Conservation (phyloP, 768 basidiomycete genomes). For the Agrocybe praecox region DNA sequence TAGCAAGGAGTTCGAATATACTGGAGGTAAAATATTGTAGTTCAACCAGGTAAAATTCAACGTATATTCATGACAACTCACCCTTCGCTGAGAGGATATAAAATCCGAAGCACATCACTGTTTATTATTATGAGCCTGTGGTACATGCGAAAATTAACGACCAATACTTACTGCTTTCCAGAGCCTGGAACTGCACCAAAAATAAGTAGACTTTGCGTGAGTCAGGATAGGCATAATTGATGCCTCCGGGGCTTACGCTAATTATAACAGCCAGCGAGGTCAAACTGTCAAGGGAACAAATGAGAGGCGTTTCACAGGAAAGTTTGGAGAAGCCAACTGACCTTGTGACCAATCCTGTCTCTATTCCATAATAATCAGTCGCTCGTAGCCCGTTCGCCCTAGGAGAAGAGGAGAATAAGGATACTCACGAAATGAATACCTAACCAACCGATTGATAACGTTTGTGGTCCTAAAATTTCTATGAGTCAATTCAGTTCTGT, state of each 20-base stretch:
- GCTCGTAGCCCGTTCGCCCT: too few species aligned
- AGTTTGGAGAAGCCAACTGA: neutral
- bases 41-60: too few species aligned
- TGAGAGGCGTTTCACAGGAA: neutral
- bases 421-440: slow-evolving; percentile 16
- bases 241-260: neutral
- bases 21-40: too few species aligned
- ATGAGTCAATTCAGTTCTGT: neutral
- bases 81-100: neutral
- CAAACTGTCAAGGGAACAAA: neutral
- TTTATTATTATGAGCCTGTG: neutral
- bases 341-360: neutral
- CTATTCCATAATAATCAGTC: neutral
- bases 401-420: neutral
- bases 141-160: neutral
- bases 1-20: too few species aligned
- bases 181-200: neutral
- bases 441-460: slow-evolving; percentile 15
- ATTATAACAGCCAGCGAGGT: neutral
- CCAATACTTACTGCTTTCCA: neutral
- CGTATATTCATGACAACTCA: too few species aligned
- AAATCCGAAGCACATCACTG: neutral
- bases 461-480: slow-evolving; percentile 5
- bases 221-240: neutral
- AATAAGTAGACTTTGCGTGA: neutral